Evolutionary conservation across 805 yeast species (phyloP).

Genomic region (Vanderwaltozyma yarrowii): DNA sequence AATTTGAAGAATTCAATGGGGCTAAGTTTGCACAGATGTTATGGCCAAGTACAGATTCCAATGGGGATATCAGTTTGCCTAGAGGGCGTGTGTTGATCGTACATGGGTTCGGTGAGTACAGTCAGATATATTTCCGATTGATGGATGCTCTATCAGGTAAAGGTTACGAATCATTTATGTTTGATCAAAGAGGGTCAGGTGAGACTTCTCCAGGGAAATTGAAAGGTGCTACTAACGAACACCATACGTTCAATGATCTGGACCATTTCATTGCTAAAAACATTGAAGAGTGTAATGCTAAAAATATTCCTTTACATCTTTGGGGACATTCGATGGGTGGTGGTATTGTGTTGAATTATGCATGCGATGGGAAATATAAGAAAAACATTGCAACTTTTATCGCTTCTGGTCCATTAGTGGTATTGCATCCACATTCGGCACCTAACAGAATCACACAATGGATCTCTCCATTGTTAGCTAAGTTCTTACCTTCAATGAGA

Average conservation of each 20-base stretch:
- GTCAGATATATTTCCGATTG: conserved; percentile 38
- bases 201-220: conserved; percentile 44
- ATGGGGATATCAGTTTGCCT: background rate
- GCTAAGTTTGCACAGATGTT: conserved; percentile 23
- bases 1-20: conserved; percentile 19
- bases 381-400: conserved; percentile 38
- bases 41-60: conserved; percentile 15
- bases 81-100: conserved; percentile 51
- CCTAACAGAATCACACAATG: conserved; percentile 39
- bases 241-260: conserved; percentile 46
- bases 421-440: conserved; percentile 45
- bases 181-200: conserved; percentile 73
- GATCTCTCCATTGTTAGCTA: conserved; percentile 34
- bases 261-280: conserved; percentile 36
- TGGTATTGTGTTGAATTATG: conserved; percentile 56
- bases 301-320: conserved; percentile 32
- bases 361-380: conserved; percentile 41
- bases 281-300: conserved; percentile 14
- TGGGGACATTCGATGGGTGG: conserved; percentile 82
- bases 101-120: conserved; percentile 65
- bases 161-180: conserved; percentile 60
- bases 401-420: conserved; percentile 50
- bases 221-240: conserved; percentile 49
- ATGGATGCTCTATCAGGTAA: conserved; percentile 40
- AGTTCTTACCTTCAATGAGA: conserved; percentile 37